These are phyloP conservation scores for Hypoxylon intermedium DNA, from an alignment of 495 filamentous ascomycete species.

Conservation along the genomic window DNA sequence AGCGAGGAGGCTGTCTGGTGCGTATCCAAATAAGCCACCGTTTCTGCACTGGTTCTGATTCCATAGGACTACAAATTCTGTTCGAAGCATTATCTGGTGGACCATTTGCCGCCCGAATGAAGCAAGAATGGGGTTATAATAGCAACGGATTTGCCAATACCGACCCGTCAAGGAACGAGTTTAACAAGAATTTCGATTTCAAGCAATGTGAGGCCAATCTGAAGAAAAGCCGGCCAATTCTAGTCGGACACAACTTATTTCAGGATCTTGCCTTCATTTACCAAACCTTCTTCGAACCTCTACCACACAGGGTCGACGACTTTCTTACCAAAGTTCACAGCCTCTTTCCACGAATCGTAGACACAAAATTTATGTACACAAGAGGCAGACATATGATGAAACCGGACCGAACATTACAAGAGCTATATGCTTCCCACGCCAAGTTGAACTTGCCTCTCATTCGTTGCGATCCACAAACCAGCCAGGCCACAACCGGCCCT, in stretches of 20 bases:
- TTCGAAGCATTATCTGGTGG: slow-evolving; percentile 71
- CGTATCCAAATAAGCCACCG: background rate
- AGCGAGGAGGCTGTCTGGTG: slow-evolving; percentile 13
- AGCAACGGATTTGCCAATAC: slow-evolving; percentile 12
- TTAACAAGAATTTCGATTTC: slow-evolving; percentile 20
- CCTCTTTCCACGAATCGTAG: slow-evolving; percentile 72
- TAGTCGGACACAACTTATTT: slow-evolving; percentile 83
- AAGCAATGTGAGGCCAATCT: slow-evolving; percentile 46
- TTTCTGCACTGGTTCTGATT: background rate
- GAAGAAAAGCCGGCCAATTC: slow-evolving; percentile 55
- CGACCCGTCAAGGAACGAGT: slow-evolving; percentile 30
- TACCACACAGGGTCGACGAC: slow-evolving; percentile 67
- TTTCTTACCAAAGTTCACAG: slow-evolving; percentile 62
- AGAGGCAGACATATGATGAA: slow-evolving; percentile 51
- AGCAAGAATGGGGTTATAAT: slow-evolving; percentile 49
- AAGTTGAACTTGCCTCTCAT: slow-evolving; percentile 5
- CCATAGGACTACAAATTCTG: slow-evolving; percentile 68
- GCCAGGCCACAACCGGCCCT: slow-evolving; percentile 27
- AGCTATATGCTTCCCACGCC: slow-evolving; percentile 24
- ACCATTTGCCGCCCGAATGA: slow-evolving; percentile 57
- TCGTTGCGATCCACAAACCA: background rate
- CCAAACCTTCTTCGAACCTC: slow-evolving; percentile 67
- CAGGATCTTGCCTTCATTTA: slow-evolving; percentile 77
- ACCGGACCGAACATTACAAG: slow-evolving; percentile 54
- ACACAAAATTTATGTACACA: slow-evolving; percentile 80